These are phyloP conservation scores for Scutellaria barbata DNA, from an alignment of 257 asterid genomes.

Conservation along the genomic window DNA sequence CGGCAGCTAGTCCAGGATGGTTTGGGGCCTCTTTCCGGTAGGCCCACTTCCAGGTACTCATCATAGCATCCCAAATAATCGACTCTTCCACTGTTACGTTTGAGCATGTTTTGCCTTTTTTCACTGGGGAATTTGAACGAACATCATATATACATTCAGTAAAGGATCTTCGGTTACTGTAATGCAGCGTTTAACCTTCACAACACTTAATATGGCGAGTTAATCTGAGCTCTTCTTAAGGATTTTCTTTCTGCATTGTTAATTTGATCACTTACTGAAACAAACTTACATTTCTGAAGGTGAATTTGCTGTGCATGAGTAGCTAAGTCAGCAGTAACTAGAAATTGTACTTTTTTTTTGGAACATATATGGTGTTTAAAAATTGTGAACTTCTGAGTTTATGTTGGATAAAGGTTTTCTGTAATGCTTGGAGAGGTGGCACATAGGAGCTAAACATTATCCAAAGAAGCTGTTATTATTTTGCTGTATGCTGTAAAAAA, in stretches of 20 bases:
- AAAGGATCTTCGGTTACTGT: constrained; percentile 18
- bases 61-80: neutral
- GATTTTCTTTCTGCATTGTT: neutral
- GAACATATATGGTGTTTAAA: neutral
- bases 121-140: constrained; percentile 41
- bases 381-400: neutral
- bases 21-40: constrained; percentile 87
- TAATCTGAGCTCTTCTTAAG: neutral
- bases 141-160: constrained; percentile 29
- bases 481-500: too few relatives aligned
- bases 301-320: constrained; percentile 15
- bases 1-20: constrained; percentile 52
- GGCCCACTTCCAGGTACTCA: constrained; percentile 86
- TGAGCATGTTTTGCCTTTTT: constrained; percentile 11
- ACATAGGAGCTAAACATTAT: too few relatives aligned
- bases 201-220: neutral
- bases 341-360: neutral
- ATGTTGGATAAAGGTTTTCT: neutral
- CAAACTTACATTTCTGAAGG: neutral
- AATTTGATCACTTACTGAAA: constrained; percentile 1
- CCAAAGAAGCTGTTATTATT: too few relatives aligned
- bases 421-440: neutral
- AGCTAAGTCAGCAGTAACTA: constrained; percentile 1
- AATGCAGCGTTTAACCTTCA: neutral
- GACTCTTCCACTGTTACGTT: neutral